Percentiles rank a stretch among this genome's conserved stretches.
Conservation (phyloP, 192 early-diverging fungal species). For the Dissophora globulifera region DNA sequence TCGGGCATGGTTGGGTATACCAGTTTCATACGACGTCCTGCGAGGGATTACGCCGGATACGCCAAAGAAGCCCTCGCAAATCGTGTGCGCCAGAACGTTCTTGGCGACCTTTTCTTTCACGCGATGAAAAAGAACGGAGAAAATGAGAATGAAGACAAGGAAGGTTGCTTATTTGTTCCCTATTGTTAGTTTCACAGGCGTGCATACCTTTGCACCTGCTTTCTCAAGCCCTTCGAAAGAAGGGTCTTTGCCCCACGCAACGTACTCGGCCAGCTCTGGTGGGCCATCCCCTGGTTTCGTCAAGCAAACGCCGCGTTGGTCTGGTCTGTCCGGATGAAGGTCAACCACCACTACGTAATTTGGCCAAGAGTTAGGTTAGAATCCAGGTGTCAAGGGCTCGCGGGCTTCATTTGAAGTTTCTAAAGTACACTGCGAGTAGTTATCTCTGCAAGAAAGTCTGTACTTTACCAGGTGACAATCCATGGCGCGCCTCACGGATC, state of each 20-base stretch:
- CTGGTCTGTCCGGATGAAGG: constrained; percentile 47
- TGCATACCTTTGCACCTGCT: constrained; percentile 39
- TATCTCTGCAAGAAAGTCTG: neutral
- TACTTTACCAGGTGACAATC: constrained; percentile 1
- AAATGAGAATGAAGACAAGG: too few relatives aligned
- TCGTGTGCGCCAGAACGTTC: constrained; percentile 20
- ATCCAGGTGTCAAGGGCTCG: too few relatives aligned
- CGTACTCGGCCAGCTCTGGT: constrained; percentile 11
- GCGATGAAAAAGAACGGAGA: too few relatives aligned
- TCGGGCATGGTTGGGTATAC: constrained; percentile 36
- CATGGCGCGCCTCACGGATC: constrained; percentile 14
- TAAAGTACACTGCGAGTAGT: too few relatives aligned
- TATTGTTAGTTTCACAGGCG: too few relatives aligned
- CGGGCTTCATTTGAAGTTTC: too few relatives aligned
- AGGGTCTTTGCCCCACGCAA: constrained; percentile 39
- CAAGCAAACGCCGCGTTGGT: constrained; percentile 32
- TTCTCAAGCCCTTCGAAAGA: constrained; percentile 27
- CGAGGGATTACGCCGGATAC: constrained; percentile 41
- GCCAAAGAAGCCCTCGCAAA: constrained; percentile 43
- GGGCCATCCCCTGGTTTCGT: neutral
- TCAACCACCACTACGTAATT: constrained; percentile 23
- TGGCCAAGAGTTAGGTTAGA: too few relatives aligned
- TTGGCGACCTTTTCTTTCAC: constrained; percentile 4
- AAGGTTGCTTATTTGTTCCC: too few relatives aligned
- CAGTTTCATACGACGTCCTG: constrained; percentile 45